These are phyloP conservation scores for Venturia pyrina DNA, from an alignment of 2,329 filamentous ascomycete species.

Conservation along the genomic window DNA sequence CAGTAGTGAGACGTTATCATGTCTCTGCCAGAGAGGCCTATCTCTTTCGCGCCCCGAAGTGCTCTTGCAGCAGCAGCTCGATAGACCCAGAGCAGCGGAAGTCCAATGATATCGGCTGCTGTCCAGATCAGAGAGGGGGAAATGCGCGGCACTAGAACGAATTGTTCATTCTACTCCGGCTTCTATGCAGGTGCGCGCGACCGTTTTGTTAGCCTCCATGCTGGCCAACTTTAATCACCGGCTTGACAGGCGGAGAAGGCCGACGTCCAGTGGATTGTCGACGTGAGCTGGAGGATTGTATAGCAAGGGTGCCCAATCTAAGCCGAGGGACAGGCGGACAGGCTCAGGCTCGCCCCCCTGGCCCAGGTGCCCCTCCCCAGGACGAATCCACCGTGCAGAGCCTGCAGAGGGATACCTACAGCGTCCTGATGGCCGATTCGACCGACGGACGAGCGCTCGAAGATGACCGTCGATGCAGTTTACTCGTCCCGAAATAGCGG, in stretches of 20 bases:
- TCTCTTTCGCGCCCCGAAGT: not conserved
- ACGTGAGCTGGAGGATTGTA: not conserved
- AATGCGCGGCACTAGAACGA: not conserved
- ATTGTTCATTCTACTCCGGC: not conserved
- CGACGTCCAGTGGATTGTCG: not conserved
- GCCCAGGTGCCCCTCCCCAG: too few relatives aligned
- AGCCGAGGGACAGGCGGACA: not conserved
- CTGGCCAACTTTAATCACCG: not conserved
- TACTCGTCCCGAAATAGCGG: conserved; percentile 6
- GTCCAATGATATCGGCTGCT: not conserved
- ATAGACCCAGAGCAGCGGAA: not conserved
- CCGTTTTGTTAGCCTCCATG: not conserved
- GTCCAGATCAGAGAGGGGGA: not conserved
- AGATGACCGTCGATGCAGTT: not conserved
- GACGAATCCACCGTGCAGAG: not conserved
- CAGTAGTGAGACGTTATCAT: not conserved
- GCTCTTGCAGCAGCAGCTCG: not conserved
- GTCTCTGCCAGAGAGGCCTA: not conserved
- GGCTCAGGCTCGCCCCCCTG: too few relatives aligned
- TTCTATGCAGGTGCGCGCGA: conserved; percentile 6
- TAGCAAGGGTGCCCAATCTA: not conserved
- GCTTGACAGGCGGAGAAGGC: not conserved
- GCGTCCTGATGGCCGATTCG: conserved; percentile 3
- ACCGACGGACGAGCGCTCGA: not conserved
- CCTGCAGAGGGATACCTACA: conserved; percentile 3